phyloP scores from a whole-genome alignment of 768 basidiomycete genomes.

The Serendipita indica region DNA sequence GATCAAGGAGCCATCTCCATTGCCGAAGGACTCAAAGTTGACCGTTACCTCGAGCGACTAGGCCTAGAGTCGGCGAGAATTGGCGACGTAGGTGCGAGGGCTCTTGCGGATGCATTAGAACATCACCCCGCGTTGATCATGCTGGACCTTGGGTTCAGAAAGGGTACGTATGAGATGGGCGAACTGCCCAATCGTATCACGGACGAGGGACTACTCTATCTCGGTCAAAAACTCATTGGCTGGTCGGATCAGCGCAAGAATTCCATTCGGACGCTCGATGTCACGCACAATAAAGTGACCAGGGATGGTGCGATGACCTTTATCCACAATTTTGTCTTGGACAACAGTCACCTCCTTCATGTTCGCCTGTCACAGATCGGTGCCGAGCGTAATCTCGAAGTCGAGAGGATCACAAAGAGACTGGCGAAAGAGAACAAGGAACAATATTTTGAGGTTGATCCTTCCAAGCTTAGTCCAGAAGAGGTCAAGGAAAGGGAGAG shows the following conservation, averaged over 20 bases:
- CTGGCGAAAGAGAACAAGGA: conserved; percentile 3
- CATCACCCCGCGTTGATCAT: conserved; percentile 4
- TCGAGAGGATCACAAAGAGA: conserved; percentile 12
- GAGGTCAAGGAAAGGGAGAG: conserved; percentile 4
- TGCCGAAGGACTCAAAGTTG: conserved; percentile 9
- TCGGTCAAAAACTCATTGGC: conserved; percentile 9
- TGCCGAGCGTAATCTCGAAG: conserved; percentile 10
- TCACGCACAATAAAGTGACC: conserved; percentile 9
- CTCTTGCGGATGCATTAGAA: conserved; percentile 11
- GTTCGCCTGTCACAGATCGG: conserved; percentile 9
- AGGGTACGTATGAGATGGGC: conserved; percentile 12
- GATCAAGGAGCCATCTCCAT: conserved; percentile 11
- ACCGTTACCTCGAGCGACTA: conserved; percentile 10
- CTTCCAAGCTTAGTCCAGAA: neutral
- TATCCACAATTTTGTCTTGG: conserved; percentile 3
- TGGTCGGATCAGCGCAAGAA: neutral
- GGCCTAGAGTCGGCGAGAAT: conserved; percentile 11
- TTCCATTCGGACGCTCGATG: conserved; percentile 1
- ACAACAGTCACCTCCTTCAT: conserved; percentile 5
- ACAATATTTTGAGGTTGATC: conserved; percentile 3
- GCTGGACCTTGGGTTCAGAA: conserved; percentile 13
- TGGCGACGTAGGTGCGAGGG: conserved; percentile 13
- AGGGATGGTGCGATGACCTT: conserved; percentile 8
- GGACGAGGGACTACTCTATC: conserved; percentile 8
- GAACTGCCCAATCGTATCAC: conserved; percentile 13